Evolutionary conservation across 495 filamentous ascomycete species (phyloP), one percentile per base, ranked within the genome.

Genomic region (Hapsidospora chrysogenum): DNA sequence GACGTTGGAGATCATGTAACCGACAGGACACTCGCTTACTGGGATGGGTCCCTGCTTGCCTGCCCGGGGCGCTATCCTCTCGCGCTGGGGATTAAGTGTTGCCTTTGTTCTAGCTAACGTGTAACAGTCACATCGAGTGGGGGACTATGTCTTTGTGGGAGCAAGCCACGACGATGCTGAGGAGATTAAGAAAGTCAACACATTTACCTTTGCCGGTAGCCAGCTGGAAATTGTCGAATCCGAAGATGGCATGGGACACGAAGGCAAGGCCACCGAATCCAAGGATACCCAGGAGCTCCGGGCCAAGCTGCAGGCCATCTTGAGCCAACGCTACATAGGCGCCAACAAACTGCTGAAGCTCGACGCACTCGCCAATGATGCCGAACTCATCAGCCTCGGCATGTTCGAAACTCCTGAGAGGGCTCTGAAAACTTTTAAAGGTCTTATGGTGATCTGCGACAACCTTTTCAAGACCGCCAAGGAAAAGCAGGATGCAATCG

Each of bases 361-460:
- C 0, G 85, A 80, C 10, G 66, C 69, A 6, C 68, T 95, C 6
- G 75, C 64, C 18, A 55, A 60, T 22, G 87, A 96, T 45, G 53
- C 66, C 1, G 66, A 70, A 33, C 62, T 94, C 2, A 51, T 63
- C 22, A 59, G 67, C 16, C 75, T 81, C 60, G 81, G 84, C 16
- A 74, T 85, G 23, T 92, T 94, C 56, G 64, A 72, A 39, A 66
- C 60, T 30, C 66, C 61, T 18, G 70, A 74, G 2, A 76, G 72
- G n/a, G 73, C 78, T 18, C 72, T 76, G 31, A 96, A 94, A 49
- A 76, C 94, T 39, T 94, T 95, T 57, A 79, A 79, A 25, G 86
- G 78, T 2, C 60, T 95, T 20, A 85, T 95, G 77, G 74, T 71
- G 37, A 66, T 93, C 22, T 80, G 77, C 50, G 76, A 82, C 21